Evolutionary conservation across 2,329 filamentous ascomycete species (phyloP), one percentile per base, ranked within the genome.

Genomic region (Blumeria graminis): DNA sequence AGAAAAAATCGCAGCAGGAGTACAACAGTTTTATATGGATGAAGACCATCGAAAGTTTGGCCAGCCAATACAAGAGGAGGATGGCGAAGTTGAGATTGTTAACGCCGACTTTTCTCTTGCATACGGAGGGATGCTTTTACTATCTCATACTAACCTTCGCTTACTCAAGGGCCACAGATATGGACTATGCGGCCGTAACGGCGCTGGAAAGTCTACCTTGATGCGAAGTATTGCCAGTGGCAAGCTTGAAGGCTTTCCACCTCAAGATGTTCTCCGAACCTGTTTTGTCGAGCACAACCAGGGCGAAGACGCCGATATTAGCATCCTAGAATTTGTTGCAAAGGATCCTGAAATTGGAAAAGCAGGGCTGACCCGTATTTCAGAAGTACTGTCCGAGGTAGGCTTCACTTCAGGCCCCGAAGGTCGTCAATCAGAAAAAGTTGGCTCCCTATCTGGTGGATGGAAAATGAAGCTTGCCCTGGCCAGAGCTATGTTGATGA

Each of bases 401-500:
- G 93, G 93, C 46, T 98, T 98, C 72, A 93, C 86, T 22, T 71
- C 85, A 59, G 90, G 90, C 2, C 87, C 88, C 0, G 85, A 92
- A 62, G 92, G 90, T 58, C 81, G 87, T 59, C 92, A 96, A 70
- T 77, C 82, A 6, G 81, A 95, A 68, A 86, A 84, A 64, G 92
- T 98, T 58, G 92, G 92, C 63, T 95, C 90, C 18, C 72, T 98
- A 38, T 96, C 92, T 46, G 92, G 92, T 71, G 92, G 92, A 68
- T 98, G 92, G 92, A 96, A 96, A 78, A 98, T 98, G 92, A 98
- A 98, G 80, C 74, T 98, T 59, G 92, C 92, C 62, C 72, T 98
- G 69, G 92, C 92, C 55, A 81, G 92, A 65, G 92, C 92, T 61
- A 96, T 98, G 89, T 77, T 98, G 65, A 86, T 92, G 76, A 85